Conservation (phyloP, 1,284 basidiomycete species). For the Grifola frondosa region DNA sequence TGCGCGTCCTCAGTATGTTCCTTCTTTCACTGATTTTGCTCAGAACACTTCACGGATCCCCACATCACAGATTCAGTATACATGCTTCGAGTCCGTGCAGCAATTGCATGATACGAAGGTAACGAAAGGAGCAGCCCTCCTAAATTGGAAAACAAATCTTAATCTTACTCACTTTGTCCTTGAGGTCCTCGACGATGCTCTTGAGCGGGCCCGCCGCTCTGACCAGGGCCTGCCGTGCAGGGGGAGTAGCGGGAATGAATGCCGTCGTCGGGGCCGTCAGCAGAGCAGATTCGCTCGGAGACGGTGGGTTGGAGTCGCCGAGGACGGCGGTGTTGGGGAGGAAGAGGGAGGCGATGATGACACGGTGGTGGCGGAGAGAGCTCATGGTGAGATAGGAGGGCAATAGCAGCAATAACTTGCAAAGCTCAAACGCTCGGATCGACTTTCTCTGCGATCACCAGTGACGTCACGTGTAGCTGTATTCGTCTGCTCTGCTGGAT, state of each 20-base stretch:
- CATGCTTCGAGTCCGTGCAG: too few species aligned
- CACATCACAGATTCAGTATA: too few species aligned
- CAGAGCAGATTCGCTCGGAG: slow-evolving; percentile 35
- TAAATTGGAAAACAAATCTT: not conserved
- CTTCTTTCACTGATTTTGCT: too few species aligned
- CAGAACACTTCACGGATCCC: too few species aligned
- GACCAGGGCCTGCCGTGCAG: slow-evolving; percentile 14
- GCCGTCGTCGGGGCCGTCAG: slow-evolving; percentile 14
- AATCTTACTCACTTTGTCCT: slow-evolving; percentile 48
- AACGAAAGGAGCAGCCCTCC: not conserved
- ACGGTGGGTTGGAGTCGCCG: slow-evolving; percentile 52
- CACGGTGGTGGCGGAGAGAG: slow-evolving; percentile 64
- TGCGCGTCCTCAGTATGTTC: too few species aligned
- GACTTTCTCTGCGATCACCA: slow-evolving; percentile 17
- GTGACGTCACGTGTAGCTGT: slow-evolving; percentile 26
- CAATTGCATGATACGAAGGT: too few species aligned
- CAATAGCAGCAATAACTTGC: not conserved
- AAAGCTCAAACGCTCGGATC: not conserved
- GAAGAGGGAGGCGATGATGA: slow-evolving; percentile 77
- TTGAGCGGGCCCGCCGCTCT: slow-evolving; percentile 40
- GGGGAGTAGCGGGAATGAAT: slow-evolving; percentile 24
- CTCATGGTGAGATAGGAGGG: slow-evolving; percentile 45
- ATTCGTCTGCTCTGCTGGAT: too few species aligned
- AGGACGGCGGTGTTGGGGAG: slow-evolving; percentile 68
- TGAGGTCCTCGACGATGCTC: slow-evolving; percentile 78